Percentiles rank a stretch among this genome's conserved stretches.
phyloP scores from a whole-genome alignment of 2,329 filamentous ascomycete species.

The Arthroderma sp. region DNA sequence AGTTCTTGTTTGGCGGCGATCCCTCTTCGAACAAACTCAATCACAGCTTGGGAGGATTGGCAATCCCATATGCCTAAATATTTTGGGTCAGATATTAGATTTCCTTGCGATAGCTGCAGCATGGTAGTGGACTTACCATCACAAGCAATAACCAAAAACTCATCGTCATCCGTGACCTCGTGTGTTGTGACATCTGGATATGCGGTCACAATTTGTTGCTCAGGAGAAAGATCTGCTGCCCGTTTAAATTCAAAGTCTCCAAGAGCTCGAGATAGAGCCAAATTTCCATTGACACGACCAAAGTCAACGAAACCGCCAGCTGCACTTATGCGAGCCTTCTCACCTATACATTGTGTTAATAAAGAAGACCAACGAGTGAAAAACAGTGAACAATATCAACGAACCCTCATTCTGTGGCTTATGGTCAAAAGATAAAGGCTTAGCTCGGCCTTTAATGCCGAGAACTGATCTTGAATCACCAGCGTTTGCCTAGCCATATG shows the following conservation, averaged over 20 bases:
- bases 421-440: slow-evolving; percentile 97
- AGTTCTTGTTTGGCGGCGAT: slow-evolving; percentile 94
- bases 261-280: slow-evolving; percentile 90
- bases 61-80: slow-evolving; percentile 92
- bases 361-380: neutral
- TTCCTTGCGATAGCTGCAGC: neutral
- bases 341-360: slow-evolving; percentile 43
- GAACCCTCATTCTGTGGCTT: slow-evolving; percentile 95
- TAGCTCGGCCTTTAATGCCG: slow-evolving; percentile 91
- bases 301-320: slow-evolving; percentile 98
- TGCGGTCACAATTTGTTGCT: slow-evolving; percentile 96
- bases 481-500: slow-evolving; percentile 65
- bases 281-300: slow-evolving; percentile 93
- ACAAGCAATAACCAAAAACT: slow-evolving; percentile 86
- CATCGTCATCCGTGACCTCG: slow-evolving; percentile 81
- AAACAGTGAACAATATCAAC: slow-evolving; percentile 7
- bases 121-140: slow-evolving; percentile 53
- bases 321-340: slow-evolving; percentile 90
- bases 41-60: slow-evolving; percentile 91
- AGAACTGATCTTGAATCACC: slow-evolving; percentile 91
- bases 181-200: slow-evolving; percentile 90
- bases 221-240: slow-evolving; percentile 89
- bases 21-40: slow-evolving; percentile 92
- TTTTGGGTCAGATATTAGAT: neutral
- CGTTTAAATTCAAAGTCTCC: slow-evolving; percentile 99